Conservation (phyloP, 2,329 filamentous ascomycete genomes). For the Nemania sp. region DNA sequence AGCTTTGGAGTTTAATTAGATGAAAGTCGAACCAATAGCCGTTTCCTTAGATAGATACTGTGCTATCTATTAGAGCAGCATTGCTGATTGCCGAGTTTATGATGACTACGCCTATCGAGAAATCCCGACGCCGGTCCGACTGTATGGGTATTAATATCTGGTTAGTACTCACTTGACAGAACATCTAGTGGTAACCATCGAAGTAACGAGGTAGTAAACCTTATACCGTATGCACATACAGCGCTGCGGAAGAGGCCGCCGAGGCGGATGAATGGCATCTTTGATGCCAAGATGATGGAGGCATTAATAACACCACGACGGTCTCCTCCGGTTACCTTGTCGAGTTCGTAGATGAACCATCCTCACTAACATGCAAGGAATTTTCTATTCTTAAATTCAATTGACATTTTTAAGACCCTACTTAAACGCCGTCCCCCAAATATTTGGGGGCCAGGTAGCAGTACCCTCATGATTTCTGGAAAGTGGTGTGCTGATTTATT, state of each 20-base stretch:
- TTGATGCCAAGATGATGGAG: constrained; percentile 33
- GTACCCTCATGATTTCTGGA: too few relatives aligned
- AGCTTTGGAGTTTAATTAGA: too few relatives aligned
- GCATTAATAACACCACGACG: constrained; percentile 25
- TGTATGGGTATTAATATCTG: background rate
- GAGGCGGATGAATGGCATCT: constrained; percentile 34
- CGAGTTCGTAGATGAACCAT: background rate
- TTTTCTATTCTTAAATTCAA: background rate
- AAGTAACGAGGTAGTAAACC: background rate
- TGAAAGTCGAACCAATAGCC: too few relatives aligned
- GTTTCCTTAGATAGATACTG: too few relatives aligned
- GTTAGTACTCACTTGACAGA: background rate
- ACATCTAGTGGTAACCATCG: background rate
- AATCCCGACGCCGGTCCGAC: background rate
- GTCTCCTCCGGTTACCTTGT: constrained; percentile 24
- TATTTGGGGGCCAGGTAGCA: too few relatives aligned
- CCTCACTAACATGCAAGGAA: background rate
- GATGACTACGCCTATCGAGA: background rate
- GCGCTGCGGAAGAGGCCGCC: constrained; percentile 5
- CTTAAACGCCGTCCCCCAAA: background rate
- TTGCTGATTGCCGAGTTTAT: background rate
- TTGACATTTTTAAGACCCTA: too few relatives aligned
- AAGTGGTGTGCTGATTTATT: background rate
- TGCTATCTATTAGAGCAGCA: background rate
- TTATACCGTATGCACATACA: background rate